A percentile compares a stretch with the other conserved stretches of the same genome.
These are phyloP conservation scores for Zalaria sp. DNA, from an alignment of 2,329 filamentous ascomycete species.

Conservation along the genomic window DNA sequence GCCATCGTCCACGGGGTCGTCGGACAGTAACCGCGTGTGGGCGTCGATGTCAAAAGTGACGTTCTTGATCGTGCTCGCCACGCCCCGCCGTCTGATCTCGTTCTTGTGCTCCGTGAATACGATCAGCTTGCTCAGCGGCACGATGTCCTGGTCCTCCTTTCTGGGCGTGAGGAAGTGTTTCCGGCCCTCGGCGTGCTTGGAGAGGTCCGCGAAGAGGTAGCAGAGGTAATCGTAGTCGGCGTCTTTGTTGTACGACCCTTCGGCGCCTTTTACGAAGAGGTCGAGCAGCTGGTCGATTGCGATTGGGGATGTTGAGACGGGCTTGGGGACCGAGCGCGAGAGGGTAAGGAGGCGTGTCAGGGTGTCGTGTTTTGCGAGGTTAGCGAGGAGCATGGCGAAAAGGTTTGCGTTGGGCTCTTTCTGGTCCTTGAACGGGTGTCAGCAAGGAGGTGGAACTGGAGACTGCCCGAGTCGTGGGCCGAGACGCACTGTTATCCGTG, in stretches of 20 bases:
- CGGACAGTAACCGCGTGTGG: constrained; percentile 38
- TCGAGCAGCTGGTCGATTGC: constrained; percentile 87
- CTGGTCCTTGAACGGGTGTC: constrained; percentile 38
- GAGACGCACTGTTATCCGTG: constrained; percentile 57
- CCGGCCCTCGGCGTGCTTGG: constrained; percentile 57
- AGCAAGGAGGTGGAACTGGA: neutral
- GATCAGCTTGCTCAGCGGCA: constrained; percentile 83
- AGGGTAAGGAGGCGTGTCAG: constrained; percentile 55
- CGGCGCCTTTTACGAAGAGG: constrained; percentile 85
- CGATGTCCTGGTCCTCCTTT: constrained; percentile 60
- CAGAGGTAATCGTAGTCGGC: constrained; percentile 87
- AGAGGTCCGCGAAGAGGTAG: constrained; percentile 86
- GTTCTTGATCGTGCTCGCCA: constrained; percentile 94
- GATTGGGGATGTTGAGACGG: constrained; percentile 56
- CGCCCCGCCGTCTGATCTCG: constrained; percentile 73
- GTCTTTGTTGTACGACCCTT: constrained; percentile 66
- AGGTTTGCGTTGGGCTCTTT: constrained; percentile 74
- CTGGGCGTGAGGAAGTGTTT: constrained; percentile 35
- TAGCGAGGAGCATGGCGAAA: constrained; percentile 83
- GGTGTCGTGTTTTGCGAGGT: constrained; percentile 68
- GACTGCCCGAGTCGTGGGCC: neutral
- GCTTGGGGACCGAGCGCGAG: constrained; percentile 53
- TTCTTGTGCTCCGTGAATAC: constrained; percentile 90
- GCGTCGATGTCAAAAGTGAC: constrained; percentile 67
- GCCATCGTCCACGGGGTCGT: constrained; percentile 40